phyloP scores from a whole-genome alignment of 2,329 filamentous ascomycete genomes.

The Trichocomaceae sp. region DNA sequence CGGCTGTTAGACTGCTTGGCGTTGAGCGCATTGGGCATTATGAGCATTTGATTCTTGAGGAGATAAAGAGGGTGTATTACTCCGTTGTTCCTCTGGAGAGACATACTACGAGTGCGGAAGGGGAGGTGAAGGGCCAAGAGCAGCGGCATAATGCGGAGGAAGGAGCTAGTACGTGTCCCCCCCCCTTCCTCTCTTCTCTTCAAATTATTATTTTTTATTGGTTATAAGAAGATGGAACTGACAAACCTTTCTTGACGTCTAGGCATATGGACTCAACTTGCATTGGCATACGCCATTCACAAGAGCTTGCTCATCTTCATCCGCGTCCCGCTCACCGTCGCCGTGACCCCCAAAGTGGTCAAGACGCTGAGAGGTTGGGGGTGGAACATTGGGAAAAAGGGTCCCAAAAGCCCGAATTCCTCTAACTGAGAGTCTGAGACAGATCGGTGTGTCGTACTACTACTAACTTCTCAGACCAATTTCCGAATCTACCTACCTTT shows the following conservation, averaged over 20 bases:
- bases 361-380: conserved; percentile 81
- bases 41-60: conserved; percentile 40
- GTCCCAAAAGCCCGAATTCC: background rate
- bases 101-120: conserved; percentile 2
- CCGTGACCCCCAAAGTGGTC: conserved; percentile 89
- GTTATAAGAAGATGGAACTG: too few species aligned
- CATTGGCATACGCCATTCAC: conserved; percentile 91
- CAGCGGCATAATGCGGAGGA: conserved; percentile 53
- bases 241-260: background rate
- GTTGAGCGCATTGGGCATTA: conserved; percentile 71
- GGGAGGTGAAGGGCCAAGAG: conserved; percentile 15
- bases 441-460: too few species aligned
- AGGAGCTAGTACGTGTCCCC: conserved; percentile 61
- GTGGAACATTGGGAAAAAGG: conserved; percentile 85
- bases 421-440: background rate
- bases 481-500: background rate
- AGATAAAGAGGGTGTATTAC: conserved; percentile 23
- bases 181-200: too few species aligned
- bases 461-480: background rate
- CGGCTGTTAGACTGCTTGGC: conserved; percentile 74
- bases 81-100: conserved; percentile 16
- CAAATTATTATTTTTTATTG: too few species aligned
- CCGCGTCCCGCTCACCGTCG: conserved; percentile 85
- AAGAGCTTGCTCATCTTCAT: conserved; percentile 90
- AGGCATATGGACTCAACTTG: conserved; percentile 77